Evolutionary conservation across 306 rosid species (phyloP), one percentile per base, ranked within the genome.

Genomic region (Gastrolobium villosum): DNA sequence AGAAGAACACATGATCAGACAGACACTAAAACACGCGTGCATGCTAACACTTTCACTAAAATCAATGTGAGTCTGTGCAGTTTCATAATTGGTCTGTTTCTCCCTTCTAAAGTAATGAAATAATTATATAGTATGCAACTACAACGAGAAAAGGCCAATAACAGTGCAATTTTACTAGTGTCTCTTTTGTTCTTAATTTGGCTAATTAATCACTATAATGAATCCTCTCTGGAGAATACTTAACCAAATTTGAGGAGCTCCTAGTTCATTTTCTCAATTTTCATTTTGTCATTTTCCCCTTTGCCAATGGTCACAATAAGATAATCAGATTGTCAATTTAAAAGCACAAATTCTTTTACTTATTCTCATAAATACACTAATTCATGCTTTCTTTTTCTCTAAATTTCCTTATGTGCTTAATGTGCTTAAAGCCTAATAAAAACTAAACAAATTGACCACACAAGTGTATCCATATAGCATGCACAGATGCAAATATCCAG

Each of bases 21-120:
- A 70, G 52, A 81, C 36, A 34, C 61, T 54, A 72, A 26, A 85
- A 81, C 73, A 36, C 46, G 71, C 75, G 64, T 85, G 88, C 86
- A 81, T 78, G 72, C 63, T 68, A 82, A 78, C 26, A 35, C 86
- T 79, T 81, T 74, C 79, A 39, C 84, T 74, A 77, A 74, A 77
- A 64, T 65, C 76, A 74, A 68, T 55, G 28, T 26, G 30, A 60
- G 15, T 34, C 72, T 48, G 65, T 61, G 56, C 75, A 70, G 57
- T 81, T 55, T 76, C 87, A 81, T 84, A 67, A 78, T 63, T 81
- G 72, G 56, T 54, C 74, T 63, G 65, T 61, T 61, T 54, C 85
- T 45, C 67, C 41, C 44, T 50, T 28, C 50, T 61, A 61, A 60
- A 62, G 49, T 76, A 79, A 60, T 72, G 76, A 66, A 72, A 69